Base-by-base conservation (phyloP, 2,329 filamentous ascomycete species). In the Apiospora saccharicola region DNA sequence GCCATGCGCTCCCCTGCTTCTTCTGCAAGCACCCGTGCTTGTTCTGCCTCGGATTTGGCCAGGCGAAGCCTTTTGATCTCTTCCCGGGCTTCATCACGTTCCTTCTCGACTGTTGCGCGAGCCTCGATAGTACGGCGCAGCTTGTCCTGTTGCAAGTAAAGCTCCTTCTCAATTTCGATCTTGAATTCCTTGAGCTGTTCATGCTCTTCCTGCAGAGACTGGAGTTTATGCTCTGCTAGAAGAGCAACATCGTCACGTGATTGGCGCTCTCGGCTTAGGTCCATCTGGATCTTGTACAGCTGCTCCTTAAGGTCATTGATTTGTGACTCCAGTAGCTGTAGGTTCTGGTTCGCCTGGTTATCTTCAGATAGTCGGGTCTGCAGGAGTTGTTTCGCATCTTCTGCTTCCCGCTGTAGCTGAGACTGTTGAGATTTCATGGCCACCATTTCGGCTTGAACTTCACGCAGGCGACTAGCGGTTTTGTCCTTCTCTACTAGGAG, bases 121-220 rank as follows among this genome's bases (percentile, higher is more conserved):
- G 94, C 92, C 81, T 98, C 95, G 76, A 93, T 94, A 14, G 95
- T 94, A 71, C 96, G 91, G 49, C 96, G 91, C 67, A 98, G 89
- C 14, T 94, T 93, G 79, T 99, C 96, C 81, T 98, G 95, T 79
- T 98, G 96, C 6, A 94, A 92, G 80, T 98, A 98, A 81, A 99
- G 92, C 82, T 98, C 96, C 82, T 98, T 98, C 82, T 99, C 96
- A 75, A 99, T 98, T 67, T 92, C 97, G 78, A 98, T 98, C 82
- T 99, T 99, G 41, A 94, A 92, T 75, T 98, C 95, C 77, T 98
- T 98, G 46, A 98, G 87, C 46, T 90, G 90, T 69, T 97, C 92
- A 77, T 91, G 97, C 75, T 98, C 95, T 37, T 95, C 91, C 80
- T 95, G 92, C 73, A 99, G 86, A 69, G 92, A 90, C 64, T 93